A percentile compares a stretch with the other conserved stretches of the same genome.
Evolutionary conservation across 2,329 filamentous ascomycete species (phyloP).

Genomic region (Aspergillus melleus): DNA sequence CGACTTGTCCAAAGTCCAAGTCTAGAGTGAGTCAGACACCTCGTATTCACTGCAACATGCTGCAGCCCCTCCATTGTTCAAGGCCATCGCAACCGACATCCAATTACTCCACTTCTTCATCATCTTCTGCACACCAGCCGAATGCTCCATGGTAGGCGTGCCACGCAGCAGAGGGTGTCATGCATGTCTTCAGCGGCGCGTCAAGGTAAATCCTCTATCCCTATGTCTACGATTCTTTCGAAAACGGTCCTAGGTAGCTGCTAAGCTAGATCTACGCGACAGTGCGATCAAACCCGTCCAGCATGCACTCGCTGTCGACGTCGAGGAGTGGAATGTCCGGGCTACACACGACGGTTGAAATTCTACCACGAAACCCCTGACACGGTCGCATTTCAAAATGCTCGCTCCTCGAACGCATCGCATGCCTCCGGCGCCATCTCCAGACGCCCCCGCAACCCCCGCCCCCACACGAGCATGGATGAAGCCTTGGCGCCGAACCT

Average conservation of each 20-base stretch:
- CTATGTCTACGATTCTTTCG: background rate
- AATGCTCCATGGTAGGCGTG: slow-evolving; percentile 19
- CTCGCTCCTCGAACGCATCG: background rate
- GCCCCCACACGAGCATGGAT: slow-evolving; percentile 9
- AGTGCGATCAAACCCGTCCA: slow-evolving; percentile 24
- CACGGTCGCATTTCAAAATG: slow-evolving; percentile 3
- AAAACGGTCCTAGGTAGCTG: no score
- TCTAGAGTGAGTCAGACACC: no score
- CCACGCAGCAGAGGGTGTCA: slow-evolving; percentile 24
- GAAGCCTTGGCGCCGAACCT: slow-evolving; percentile 11
- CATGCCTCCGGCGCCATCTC: background rate
- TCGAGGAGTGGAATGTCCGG: slow-evolving; percentile 17
- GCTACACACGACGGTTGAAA: slow-evolving; percentile 18
- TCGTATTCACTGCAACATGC: no score
- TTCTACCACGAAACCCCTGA: slow-evolving; percentile 17
- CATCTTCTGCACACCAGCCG: no score
- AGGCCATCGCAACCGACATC: no score
- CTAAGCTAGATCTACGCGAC: no score
- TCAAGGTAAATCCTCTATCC: slow-evolving; percentile 18
- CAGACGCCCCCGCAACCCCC: background rate
- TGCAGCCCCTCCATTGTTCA: no score
- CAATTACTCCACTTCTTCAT: no score
- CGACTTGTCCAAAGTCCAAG: no score
- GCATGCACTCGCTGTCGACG: slow-evolving; percentile 19
- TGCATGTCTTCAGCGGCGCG: slow-evolving; percentile 22